Evolutionary conservation across 1,284 basidiomycete species (phyloP), one percentile per base, ranked within the genome.

Genomic region (Rhodofomes roseus): DNA sequence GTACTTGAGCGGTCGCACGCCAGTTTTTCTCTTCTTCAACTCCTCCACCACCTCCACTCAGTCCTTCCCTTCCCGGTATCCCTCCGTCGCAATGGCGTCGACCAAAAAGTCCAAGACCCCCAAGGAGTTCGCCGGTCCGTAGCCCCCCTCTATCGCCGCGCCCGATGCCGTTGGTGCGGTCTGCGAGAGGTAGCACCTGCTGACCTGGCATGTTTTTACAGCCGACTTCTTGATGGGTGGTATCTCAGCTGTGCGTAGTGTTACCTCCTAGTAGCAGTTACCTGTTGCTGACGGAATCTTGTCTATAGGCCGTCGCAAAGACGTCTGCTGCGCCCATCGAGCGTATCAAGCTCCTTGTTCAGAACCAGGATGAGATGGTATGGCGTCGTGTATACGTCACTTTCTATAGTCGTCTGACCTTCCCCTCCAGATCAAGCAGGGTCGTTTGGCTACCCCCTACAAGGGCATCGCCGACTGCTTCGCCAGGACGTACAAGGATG

Each of bases 271-370:
- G 29, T n/a, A n/a, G 11, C 12, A 27, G 0, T 14, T 18, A 12
- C 34, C 54, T 27, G 37, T 44, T 34, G 46, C 54, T 62, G 5
- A 59, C 53, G 54, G 59, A 66, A 43, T 65, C 53, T 53, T 57
- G 56, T 62, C 54, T 70, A 0, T 63, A 93, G 90, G 95, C 96
- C 68, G 93, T 98, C 77, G 91, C 96, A 61, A 98, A 98, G 87
- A 98, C 96, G 65, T 92, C 91, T 68, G 96, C 96, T 71, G 96
- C 96, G 64, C 96, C 96, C 81, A 98, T 98, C 74, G 96, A 98
- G 87, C 95, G 96, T 77, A 96, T 98, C 81, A 98, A 95, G 89
- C 88, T 98, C 73, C 82, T 98, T 75, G 92, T 98, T 68, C 95
- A 98, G 81, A 98, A 98, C 83, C 95, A 98, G 82, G 91, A 93